These are phyloP conservation scores for Colletotrichum filicis DNA, from an alignment of 2,329 filamentous ascomycete species.

Conservation along the genomic window DNA sequence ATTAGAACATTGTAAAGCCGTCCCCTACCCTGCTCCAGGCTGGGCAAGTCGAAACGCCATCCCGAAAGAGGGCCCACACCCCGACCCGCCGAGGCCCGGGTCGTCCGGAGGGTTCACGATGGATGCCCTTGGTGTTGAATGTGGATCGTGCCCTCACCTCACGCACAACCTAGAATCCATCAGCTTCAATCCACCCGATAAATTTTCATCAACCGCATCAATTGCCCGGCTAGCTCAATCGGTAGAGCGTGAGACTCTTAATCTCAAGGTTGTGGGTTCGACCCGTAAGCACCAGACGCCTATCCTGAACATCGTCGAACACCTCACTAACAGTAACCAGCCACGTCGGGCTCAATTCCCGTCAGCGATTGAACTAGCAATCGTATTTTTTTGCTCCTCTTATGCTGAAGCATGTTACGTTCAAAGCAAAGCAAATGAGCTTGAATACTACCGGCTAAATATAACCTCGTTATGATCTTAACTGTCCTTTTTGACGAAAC, in stretches of 20 bases:
- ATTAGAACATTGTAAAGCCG: too few relatives aligned
- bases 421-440: background rate
- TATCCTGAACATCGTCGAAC: rapidly evolving
- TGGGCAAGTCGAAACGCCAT: background rate
- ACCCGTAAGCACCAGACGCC: constrained; percentile 34
- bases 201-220: background rate
- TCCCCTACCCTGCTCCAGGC: background rate
- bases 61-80: background rate
- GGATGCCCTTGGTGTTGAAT: constrained; percentile 15
- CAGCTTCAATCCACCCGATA: background rate
- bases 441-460: background rate
- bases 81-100: background rate
- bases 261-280: constrained; percentile 69
- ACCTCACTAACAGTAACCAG: constrained; percentile 13
- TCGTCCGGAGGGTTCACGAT: background rate
- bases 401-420: background rate
- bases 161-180: constrained; percentile 14
- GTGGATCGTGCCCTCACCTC: constrained; percentile 19
- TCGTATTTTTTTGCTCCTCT: background rate
- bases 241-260: constrained; percentile 81
- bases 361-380: constrained; percentile 21
- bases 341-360: constrained; percentile 34
- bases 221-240: constrained; percentile 72
- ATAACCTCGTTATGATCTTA: background rate
- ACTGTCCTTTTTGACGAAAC: background rate